phyloP scores from a whole-genome alignment of 129 eudicot genomes.

The Apium graveolens region DNA sequence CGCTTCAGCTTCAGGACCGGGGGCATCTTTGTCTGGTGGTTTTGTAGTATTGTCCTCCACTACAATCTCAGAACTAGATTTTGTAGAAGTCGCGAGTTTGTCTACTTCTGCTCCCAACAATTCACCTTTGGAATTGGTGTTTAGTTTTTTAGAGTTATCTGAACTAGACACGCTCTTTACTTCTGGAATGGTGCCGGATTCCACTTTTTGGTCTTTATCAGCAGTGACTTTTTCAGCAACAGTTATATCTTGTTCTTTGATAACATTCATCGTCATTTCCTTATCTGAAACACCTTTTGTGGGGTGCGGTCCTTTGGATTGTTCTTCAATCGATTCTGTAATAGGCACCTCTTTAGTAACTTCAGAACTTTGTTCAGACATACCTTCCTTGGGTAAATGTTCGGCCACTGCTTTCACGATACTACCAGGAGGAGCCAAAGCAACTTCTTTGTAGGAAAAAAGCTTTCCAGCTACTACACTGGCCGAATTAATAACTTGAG shows the following conservation, averaged over 20 bases:
- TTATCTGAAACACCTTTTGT: slow-evolving; percentile 31
- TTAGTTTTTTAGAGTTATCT: slow-evolving; percentile 22
- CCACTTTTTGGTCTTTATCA: slow-evolving; percentile 16
- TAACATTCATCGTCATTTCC: slow-evolving; percentile 12
- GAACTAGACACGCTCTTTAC: slow-evolving; percentile 12
- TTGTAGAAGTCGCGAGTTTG: slow-evolving; percentile 9
- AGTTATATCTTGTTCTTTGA: slow-evolving; percentile 16
- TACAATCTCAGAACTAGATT: slow-evolving; percentile 11
- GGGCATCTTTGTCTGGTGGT: slow-evolving; percentile 24
- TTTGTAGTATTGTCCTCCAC: neutral
- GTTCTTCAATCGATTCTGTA: slow-evolving; percentile 23
- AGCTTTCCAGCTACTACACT: slow-evolving; percentile 75
- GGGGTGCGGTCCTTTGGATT: slow-evolving; percentile 19
- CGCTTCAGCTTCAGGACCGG: slow-evolving; percentile 13
- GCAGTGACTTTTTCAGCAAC: neutral
- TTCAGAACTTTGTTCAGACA: slow-evolving; percentile 22
- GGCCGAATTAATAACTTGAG: slow-evolving; percentile 42
- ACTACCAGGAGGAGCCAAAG: slow-evolving; percentile 89
- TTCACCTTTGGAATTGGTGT: slow-evolving; percentile 16
- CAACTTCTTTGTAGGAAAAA: slow-evolving; percentile 97
- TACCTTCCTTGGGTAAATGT: slow-evolving; percentile 43
- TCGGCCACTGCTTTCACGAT: slow-evolving; percentile 84
- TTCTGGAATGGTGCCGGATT: slow-evolving; percentile 12
- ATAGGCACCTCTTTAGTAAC: slow-evolving; percentile 19
- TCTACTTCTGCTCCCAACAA: slow-evolving; percentile 12